Percentiles rank a stretch among this genome's conserved stretches.
phyloP scores from a whole-genome alignment of 2,329 filamentous ascomycete genomes.

The Mycosphaerelloides madeirae region DNA sequence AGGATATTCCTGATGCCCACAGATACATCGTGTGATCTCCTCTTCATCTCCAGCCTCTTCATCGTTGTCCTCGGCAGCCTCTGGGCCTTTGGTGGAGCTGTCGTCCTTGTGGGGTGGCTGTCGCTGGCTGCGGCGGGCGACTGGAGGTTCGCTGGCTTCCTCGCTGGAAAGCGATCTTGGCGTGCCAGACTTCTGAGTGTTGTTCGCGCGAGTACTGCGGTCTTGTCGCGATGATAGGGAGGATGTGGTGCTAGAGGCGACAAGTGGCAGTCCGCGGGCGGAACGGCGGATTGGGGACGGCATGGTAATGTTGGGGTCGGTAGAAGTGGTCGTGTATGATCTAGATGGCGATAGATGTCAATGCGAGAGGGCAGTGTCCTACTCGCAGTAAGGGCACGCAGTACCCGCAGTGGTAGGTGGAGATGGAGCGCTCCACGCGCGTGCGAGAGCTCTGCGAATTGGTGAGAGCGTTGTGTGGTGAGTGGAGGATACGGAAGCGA shows the following conservation, averaged over 20 bases:
- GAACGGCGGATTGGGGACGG: conserved; percentile 54
- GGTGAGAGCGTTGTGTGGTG: conserved; percentile 1
- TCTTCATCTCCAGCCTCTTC: conserved; percentile 66
- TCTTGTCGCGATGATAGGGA: conserved; percentile 69
- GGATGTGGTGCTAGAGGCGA: conserved; percentile 72
- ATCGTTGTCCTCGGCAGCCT: conserved; percentile 50
- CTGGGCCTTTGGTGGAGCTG: conserved; percentile 34
- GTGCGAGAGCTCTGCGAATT: neutral
- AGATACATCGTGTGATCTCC: conserved; percentile 92
- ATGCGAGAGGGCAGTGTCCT: neutral
- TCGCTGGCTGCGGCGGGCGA: conserved; percentile 66
- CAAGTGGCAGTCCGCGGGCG: conserved; percentile 70
- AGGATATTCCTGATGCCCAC: conserved; percentile 90
- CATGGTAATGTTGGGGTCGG: conserved; percentile 13
- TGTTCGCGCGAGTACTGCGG: conserved; percentile 64
- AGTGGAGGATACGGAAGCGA: neutral
- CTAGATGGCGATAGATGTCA: conserved; percentile 4
- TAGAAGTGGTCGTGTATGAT: neutral
- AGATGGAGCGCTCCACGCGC: neutral
- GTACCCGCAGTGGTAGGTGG: neutral
- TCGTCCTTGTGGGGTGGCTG: conserved; percentile 62
- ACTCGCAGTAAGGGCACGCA: neutral
- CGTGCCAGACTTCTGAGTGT: conserved; percentile 70
- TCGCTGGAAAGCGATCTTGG: conserved; percentile 68
- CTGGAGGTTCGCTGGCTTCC: conserved; percentile 61